phyloP scores from a whole-genome alignment of 345 rosid species.

The Aquilaria yunnanensis region DNA sequence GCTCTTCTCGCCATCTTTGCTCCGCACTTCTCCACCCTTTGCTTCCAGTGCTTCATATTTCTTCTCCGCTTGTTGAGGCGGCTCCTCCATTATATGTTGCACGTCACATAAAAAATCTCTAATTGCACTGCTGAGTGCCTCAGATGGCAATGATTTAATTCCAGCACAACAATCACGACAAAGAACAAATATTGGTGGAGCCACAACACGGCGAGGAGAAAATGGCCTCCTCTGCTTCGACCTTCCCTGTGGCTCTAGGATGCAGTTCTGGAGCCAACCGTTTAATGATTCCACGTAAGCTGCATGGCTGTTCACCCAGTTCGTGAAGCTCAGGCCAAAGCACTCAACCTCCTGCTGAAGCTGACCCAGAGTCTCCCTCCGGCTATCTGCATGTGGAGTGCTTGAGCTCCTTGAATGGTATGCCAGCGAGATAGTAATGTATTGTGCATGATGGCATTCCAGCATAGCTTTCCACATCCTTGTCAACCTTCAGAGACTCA shows the following conservation, averaged over 20 bases:
- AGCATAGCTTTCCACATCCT: constrained; percentile 98
- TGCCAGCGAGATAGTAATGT: constrained; percentile 87
- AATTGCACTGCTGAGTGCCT: constrained; percentile 57
- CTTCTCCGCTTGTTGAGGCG: constrained; percentile 21
- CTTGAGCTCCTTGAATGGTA: constrained; percentile 67
- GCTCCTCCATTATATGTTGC: constrained; percentile 33
- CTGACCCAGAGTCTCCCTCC: constrained; percentile 45
- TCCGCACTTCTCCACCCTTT: constrained; percentile 23
- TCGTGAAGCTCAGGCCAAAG: constrained; percentile 75
- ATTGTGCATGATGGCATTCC: constrained; percentile 87
- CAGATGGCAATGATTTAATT: constrained; percentile 54
- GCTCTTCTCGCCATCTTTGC: constrained; percentile 30
- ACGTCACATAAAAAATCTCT: constrained; percentile 55
- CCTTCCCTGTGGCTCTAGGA: constrained; percentile 69
- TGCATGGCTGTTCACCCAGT: constrained; percentile 62
- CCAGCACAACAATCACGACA: constrained; percentile 82
- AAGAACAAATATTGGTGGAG: constrained; percentile 77
- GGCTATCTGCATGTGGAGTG: constrained; percentile 28
- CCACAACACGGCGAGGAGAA: constrained; percentile 67
- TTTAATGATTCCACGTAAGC: constrained; percentile 72
- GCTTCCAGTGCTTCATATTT: constrained; percentile 24
- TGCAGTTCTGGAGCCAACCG: constrained; percentile 80
- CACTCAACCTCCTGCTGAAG: constrained; percentile 69
- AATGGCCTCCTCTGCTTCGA: constrained; percentile 49
- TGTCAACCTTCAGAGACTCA: constrained; percentile 44